Evolutionary conservation across 306 rosid species (phyloP).

Genomic region (Vachellia pachyceras): DNA sequence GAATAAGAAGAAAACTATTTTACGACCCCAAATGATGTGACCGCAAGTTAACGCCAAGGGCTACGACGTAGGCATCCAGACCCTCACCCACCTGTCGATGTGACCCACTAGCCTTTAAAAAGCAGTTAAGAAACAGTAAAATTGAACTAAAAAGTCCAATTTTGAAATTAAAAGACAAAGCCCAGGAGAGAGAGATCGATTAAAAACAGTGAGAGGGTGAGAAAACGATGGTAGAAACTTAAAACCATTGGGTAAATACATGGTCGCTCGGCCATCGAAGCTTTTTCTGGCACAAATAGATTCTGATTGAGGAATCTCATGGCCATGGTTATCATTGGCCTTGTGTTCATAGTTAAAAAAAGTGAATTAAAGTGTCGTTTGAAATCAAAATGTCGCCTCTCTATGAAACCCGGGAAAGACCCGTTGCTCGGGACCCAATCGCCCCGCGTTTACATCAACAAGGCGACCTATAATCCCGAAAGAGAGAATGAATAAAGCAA

Average conservation of each 20-base stretch:
- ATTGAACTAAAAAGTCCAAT: slow-evolving; percentile 12
- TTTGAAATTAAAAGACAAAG: slow-evolving; percentile 31
- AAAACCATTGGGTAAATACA: slow-evolving; percentile 38
- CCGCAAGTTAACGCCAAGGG: slow-evolving; percentile 46
- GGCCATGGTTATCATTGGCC: not conserved
- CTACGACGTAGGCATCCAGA: slow-evolving; percentile 47
- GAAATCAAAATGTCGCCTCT: slow-evolving; percentile 37
- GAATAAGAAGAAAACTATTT: slow-evolving; percentile 1
- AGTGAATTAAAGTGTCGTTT: not conserved
- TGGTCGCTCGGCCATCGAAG: slow-evolving; percentile 40
- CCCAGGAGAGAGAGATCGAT: slow-evolving; percentile 31
- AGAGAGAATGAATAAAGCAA: not conserved
- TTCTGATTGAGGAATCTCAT: slow-evolving; percentile 25
- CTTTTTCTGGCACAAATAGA: slow-evolving; percentile 45
- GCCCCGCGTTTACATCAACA: not conserved
- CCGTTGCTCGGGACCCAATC: not conserved
- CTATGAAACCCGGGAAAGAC: not conserved
- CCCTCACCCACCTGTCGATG: slow-evolving; percentile 60
- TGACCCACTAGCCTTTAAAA: slow-evolving; percentile 62
- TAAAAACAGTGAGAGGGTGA: not conserved
- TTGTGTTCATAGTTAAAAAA: not conserved
- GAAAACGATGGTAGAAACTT: slow-evolving; percentile 5
- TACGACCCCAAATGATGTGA: slow-evolving; percentile 48
- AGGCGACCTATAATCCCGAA: not conserved
- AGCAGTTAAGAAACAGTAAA: slow-evolving; percentile 56